phyloP scores from a whole-genome alignment of 2,329 filamentous ascomycete species.

The Penicillium sp. region DNA sequence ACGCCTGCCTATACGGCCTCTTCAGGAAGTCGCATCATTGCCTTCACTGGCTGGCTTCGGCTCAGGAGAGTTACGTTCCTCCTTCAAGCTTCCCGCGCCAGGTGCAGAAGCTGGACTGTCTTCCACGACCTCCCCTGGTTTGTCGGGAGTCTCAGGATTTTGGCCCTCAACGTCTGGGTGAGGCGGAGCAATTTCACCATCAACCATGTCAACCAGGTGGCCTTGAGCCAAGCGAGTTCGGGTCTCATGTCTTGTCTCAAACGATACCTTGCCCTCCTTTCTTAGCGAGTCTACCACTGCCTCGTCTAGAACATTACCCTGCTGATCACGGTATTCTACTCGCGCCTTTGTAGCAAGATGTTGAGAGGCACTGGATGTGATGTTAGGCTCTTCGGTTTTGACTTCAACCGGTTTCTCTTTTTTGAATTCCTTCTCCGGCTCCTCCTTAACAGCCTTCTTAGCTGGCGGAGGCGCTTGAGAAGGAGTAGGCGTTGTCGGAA shows the following conservation, averaged over 20 bases:
- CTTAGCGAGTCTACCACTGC: slow-evolving; percentile 78
- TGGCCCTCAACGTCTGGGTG: slow-evolving; percentile 63
- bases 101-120: slow-evolving; percentile 47
- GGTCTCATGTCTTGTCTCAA: slow-evolving; percentile 96
- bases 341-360: slow-evolving; percentile 71
- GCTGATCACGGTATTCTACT: slow-evolving; percentile 91
- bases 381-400: slow-evolving; percentile 32
- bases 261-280: slow-evolving; percentile 84
- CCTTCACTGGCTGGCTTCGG: slow-evolving; percentile 54
- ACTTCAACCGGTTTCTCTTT: slow-evolving; percentile 27
- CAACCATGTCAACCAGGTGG: slow-evolving; percentile 67
- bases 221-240: slow-evolving; percentile 78
- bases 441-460: slow-evolving; percentile 16
- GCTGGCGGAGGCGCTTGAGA: slow-evolving; percentile 18
- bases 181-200: slow-evolving; percentile 52
- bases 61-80: slow-evolving; percentile 41
- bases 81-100: slow-evolving; percentile 44
- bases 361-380: slow-evolving; percentile 40
- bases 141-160: slow-evolving; percentile 60
- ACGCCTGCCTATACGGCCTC: slow-evolving; percentile 23
- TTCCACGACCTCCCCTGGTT: slow-evolving; percentile 40
- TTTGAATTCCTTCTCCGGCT: slow-evolving; percentile 24
- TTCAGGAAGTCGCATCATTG: slow-evolving; percentile 49
- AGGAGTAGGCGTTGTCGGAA: slow-evolving; percentile 30
- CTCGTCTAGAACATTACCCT: slow-evolving; percentile 84